A percentile compares a stretch with the other conserved stretches of the same genome.
These are phyloP conservation scores for Akanthomyces uredinophilus DNA, from an alignment of 2,329 filamentous ascomycete species.

Conservation along the genomic window DNA sequence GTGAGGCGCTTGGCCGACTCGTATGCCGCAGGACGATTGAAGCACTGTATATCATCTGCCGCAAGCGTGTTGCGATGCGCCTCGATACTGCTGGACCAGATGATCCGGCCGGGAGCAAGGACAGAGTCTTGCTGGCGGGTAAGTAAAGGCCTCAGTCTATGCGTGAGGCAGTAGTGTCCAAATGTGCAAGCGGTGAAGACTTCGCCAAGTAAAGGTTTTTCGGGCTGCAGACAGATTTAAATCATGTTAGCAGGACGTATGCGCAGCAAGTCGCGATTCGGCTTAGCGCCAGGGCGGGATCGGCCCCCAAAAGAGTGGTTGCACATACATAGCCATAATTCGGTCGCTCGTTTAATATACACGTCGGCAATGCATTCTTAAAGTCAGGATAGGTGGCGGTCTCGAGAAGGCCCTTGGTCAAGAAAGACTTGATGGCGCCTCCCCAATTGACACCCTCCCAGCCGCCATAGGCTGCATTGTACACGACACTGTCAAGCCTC, in stretches of 20 bases:
- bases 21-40: constrained; percentile 62
- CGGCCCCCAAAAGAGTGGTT: neutral
- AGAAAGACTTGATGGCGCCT: constrained; percentile 45
- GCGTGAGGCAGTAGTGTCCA: constrained; percentile 85
- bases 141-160: constrained; percentile 73
- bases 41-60: constrained; percentile 69
- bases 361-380: constrained; percentile 57
- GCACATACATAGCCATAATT: constrained; percentile 30
- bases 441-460: constrained; percentile 76
- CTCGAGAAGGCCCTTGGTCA: constrained; percentile 58
- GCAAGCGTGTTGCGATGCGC: constrained; percentile 51
- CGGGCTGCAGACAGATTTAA: constrained; percentile 36
- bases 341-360: constrained; percentile 36
- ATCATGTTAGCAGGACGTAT: neutral
- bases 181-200: constrained; percentile 92
- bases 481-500: constrained; percentile 71
- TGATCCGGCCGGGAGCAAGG: constrained; percentile 57
- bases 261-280: neutral
- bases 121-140: constrained; percentile 36
- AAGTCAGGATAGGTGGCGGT: constrained; percentile 71
- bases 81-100: constrained; percentile 86
- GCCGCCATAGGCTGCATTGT: constrained; percentile 85
- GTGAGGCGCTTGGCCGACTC: constrained; percentile 84
- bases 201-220: constrained; percentile 60
- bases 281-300: neutral